Evolutionary conservation across 257 asterid genomes (phyloP), one percentile per base, ranked within the genome.

Genomic region (Scutellaria galericulata): DNA sequence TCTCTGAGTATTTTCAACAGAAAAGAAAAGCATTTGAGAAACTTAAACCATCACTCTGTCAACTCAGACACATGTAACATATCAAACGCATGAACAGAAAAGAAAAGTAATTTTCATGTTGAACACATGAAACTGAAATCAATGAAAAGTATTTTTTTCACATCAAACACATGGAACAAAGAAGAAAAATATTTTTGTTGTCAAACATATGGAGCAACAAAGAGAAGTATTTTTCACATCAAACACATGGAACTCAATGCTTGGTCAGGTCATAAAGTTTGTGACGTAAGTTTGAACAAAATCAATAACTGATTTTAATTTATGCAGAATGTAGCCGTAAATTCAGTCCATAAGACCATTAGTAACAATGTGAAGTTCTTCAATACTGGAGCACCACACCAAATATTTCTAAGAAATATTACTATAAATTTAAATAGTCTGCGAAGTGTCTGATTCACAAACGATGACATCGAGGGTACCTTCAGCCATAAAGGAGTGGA

Each of bases 311-410:
- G 35, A 13, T 64, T 63, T 66, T 60, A 47, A 42, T 27, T n/a
- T 67, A 58, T 61, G 61, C 52, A 68, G 64, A 69, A 51, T 51
- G 46, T 24, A 11, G 52, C 71, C 46, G 51, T 61, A 68, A 51
- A 22, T 64, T 58, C 52, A 68, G 20, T 53, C 46, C 27, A 59
- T 67, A 58, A 42, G 53, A n/a, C 64, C 5, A 37, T 51, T 18
- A 40, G 52, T 44, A 55, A 27, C 39, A 18, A 64, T 11, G 48
- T 76, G 47, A 20, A 8, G 11, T 6, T 10, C 9, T 57, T n/a
- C 35, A 61, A 4, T 55, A 57, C 13, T 71, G 31, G 5, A 22
- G 69, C 31, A 66, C 52, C 42, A 24, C 42, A 27, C 52, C 18
- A 35, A 24, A 55, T 39, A 68, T 59, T 70, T 52, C 52, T 11